phyloP scores from a whole-genome alignment of 2,329 filamentous ascomycete species.

The Davidsoniella australis region DNA sequence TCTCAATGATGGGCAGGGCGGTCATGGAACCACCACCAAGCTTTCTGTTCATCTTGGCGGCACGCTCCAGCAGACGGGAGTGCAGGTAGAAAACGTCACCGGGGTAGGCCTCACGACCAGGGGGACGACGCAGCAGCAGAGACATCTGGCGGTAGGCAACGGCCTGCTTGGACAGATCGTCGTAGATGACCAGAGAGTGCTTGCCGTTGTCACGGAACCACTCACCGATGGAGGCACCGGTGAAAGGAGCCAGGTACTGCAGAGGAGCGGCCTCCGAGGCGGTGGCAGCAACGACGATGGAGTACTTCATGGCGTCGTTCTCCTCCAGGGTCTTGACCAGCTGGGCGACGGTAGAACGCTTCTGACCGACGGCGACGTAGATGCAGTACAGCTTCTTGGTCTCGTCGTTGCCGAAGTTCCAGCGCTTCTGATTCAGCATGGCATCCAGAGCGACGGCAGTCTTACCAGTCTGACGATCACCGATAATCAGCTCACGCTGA shows the following conservation, averaged over 20 bases:
- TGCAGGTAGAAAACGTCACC: conserved; percentile 99
- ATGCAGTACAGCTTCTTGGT: conserved; percentile 98
- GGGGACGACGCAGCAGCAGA: conserved; percentile 88
- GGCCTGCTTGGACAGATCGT: conserved; percentile 95
- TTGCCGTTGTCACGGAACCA: conserved; percentile 70
- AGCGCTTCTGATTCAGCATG: conserved; percentile 98
- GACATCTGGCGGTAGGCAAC: conserved; percentile 99
- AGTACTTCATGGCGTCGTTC: conserved; percentile 99
- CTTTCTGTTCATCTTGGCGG: conserved; percentile 96
- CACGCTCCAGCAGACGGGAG: conserved; percentile 97
- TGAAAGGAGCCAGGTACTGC: conserved; percentile 90
- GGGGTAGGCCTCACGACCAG: conserved; percentile 97
- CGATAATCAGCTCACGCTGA: conserved; percentile 99
- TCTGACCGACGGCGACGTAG: conserved; percentile 98
- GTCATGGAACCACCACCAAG: conserved; percentile 92
- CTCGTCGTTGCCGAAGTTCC: conserved; percentile 81
- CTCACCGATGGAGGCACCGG: conserved; percentile 47
- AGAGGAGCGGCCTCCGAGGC: conserved; percentile 92
- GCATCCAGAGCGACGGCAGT: conserved; percentile 95
- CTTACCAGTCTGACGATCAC: conserved; percentile 99
- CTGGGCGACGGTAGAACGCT: conserved; percentile 97
- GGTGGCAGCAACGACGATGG: conserved; percentile 81
- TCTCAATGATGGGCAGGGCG: conserved; percentile 95
- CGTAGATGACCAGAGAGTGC: conserved; percentile 80
- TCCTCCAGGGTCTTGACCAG: conserved; percentile 99